Conservation (phyloP, 139 green algal genomes). For the Chlorella sp. region DNA sequence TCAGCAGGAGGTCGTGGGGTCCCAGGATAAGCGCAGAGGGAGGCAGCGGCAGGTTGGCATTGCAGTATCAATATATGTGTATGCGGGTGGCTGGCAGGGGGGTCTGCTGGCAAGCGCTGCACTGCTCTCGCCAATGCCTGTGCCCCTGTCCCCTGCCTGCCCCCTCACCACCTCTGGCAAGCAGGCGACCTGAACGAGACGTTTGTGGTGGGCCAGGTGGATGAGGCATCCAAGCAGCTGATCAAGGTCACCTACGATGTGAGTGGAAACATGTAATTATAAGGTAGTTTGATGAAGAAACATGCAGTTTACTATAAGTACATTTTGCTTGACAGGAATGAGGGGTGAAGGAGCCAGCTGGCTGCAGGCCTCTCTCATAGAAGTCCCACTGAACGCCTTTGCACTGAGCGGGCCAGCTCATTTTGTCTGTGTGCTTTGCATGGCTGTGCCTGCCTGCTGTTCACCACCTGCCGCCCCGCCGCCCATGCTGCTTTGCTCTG, state of each 20-base stretch:
- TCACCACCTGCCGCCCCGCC: neutral
- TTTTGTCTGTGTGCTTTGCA: neutral
- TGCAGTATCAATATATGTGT: no score
- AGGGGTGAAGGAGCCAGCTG: no score
- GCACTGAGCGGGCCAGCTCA: no score
- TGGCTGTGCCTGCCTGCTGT: neutral
- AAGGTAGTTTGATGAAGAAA: no score
- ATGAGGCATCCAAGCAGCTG: constrained; percentile 80
- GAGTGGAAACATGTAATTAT: neutral
- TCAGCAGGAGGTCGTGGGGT: neutral
- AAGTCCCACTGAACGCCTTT: no score
- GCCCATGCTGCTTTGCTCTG: no score
- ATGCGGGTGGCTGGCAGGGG: neutral
- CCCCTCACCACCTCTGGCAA: neutral
- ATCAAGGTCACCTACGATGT: constrained; percentile 76
- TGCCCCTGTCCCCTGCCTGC: neutral
- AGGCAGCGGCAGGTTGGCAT: neutral
- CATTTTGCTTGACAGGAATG: neutral
- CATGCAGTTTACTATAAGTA: neutral
- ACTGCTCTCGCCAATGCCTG: neutral
- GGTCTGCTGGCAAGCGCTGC: neutral
- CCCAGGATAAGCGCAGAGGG: neutral
- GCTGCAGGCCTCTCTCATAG: no score
- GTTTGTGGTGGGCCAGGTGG: constrained; percentile 83
- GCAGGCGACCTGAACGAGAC: constrained; percentile 97